Base-by-base conservation (phyloP, 805 yeast genomes). In the Kazachstania africana region DNA sequence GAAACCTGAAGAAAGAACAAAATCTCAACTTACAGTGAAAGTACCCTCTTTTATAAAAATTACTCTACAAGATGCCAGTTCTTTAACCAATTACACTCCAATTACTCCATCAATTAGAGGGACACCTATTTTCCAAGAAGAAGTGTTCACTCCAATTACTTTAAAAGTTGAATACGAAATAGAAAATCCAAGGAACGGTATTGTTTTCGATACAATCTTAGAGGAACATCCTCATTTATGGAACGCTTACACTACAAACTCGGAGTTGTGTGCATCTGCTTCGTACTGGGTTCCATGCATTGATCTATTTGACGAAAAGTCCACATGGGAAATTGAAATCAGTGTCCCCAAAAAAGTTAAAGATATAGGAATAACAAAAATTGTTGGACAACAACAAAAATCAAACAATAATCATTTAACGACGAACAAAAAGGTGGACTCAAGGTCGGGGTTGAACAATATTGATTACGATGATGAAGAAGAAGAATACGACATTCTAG, bases 281-380 rank as follows among this genome's bases (percentile, higher is more conserved):
- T 82, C 95, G 2, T 78, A 85, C n/a, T 91, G 99, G 99, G 80
- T 91, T 29, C 99, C 99, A 0, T 91, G 98, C 50, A 68, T 91
- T 5, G 96, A 91, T 41, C 81, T 78, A 27, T 54, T 85, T 20
- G 78, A 87, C 70, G 95, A 85, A 44, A 71, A 83, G 38, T 78
- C 81, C 26, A 79, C 95, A 1, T 91, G 97, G 97, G 85, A 85
- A 39, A 51, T 91, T 8, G 94, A 83, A 48, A 63, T 91, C n/a
- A 72, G 77, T 38, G 75, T 84, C 3, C 95, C 96, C 0, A 70
- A 82, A 44, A 76, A 88, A 0, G 65, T 87, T 1, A 72, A 72
- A 24, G 87, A 82, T 49, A 72, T 87, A 20, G 78, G 63, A 3
- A 44, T 50, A 2, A 38, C 60, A 0, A 57, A 50, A 31, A 28